These are phyloP conservation scores for sunflower (Helianthus annuus) DNA, from an alignment of 129 eudicot species.

Conservation along the genomic window DNA sequence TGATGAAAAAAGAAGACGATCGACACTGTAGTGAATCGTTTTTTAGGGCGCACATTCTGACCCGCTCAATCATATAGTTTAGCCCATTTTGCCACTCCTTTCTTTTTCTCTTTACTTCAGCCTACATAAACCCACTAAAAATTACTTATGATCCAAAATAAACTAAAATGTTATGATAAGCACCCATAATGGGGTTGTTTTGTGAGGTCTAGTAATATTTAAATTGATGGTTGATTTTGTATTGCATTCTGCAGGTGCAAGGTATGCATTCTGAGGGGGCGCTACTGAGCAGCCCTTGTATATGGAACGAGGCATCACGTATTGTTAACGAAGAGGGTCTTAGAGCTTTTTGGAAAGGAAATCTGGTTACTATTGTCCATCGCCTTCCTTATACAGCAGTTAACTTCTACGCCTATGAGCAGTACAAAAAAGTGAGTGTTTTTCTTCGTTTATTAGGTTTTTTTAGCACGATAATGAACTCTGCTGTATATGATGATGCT, in stretches of 20 bases:
- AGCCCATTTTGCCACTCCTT: too few relatives aligned
- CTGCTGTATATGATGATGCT: neutral
- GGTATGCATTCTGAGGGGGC: slow-evolving; percentile 83
- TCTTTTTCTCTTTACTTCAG: too few relatives aligned
- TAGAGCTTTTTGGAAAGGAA: slow-evolving; percentile 95
- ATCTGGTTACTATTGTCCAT: slow-evolving; percentile 82
- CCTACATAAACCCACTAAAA: too few relatives aligned
- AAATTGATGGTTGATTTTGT: neutral
- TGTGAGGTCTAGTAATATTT: neutral
- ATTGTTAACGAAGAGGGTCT: slow-evolving; percentile 83
- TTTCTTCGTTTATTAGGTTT: neutral
- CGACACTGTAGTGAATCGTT: too few relatives aligned
- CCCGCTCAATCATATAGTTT: too few relatives aligned
- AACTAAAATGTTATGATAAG: too few relatives aligned
- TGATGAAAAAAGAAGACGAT: too few relatives aligned
- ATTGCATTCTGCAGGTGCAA: slow-evolving; percentile 57
- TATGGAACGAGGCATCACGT: slow-evolving; percentile 79
- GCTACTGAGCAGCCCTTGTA: slow-evolving; percentile 66
- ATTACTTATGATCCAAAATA: too few relatives aligned
- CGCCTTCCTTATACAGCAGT: slow-evolving; percentile 90
- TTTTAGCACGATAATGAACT: neutral
- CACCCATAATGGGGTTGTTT: too few relatives aligned
- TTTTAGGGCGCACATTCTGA: too few relatives aligned
- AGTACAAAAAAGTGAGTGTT: slow-evolving; percentile 62
- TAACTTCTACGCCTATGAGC: slow-evolving; percentile 79